These are phyloP conservation scores for Candida vartiovaarae DNA, from an alignment of 805 yeast genomes.

Conservation along the genomic window DNA sequence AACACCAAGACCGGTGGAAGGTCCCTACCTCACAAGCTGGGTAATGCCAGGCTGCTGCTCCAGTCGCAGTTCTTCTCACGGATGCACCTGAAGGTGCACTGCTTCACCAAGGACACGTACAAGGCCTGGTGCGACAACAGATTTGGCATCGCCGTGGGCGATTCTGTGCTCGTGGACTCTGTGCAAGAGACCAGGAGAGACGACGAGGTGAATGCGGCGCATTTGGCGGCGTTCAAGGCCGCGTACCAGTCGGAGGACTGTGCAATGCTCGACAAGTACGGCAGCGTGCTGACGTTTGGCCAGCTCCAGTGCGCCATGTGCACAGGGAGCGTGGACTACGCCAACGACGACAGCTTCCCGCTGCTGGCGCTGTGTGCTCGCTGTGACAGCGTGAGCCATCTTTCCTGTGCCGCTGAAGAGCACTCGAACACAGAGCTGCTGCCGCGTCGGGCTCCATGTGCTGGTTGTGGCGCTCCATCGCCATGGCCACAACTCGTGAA, in stretches of 20 bases:
- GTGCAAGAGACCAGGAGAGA: constrained; percentile 4
- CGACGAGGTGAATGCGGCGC: constrained; percentile 17
- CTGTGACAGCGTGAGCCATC: constrained; percentile 31
- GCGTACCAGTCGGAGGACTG: constrained; percentile 10
- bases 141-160: constrained; percentile 8
- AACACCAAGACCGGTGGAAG: constrained; percentile 31
- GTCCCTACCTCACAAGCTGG: constrained; percentile 40
- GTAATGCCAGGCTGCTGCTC: constrained; percentile 38
- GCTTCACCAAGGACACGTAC: constrained; percentile 32
- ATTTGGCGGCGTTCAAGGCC: constrained; percentile 24
- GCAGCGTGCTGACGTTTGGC: constrained; percentile 19
- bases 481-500: constrained; percentile 7
- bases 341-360: constrained; percentile 27
- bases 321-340: constrained; percentile 26
- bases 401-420: constrained; percentile 31
- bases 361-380: constrained; percentile 29
- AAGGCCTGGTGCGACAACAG: constrained; percentile 18
- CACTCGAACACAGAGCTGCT: constrained; percentile 1
- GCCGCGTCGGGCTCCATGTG: constrained; percentile 8
- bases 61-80: constrained; percentile 35
- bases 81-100: constrained; percentile 38
- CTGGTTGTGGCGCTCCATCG: constrained; percentile 2
- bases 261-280: constrained; percentile 9
- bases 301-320: constrained; percentile 29
- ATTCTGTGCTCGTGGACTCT: constrained; percentile 4